phyloP scores from a whole-genome alignment of 2,329 filamentous ascomycete species.

The Nothopassalora personata region DNA sequence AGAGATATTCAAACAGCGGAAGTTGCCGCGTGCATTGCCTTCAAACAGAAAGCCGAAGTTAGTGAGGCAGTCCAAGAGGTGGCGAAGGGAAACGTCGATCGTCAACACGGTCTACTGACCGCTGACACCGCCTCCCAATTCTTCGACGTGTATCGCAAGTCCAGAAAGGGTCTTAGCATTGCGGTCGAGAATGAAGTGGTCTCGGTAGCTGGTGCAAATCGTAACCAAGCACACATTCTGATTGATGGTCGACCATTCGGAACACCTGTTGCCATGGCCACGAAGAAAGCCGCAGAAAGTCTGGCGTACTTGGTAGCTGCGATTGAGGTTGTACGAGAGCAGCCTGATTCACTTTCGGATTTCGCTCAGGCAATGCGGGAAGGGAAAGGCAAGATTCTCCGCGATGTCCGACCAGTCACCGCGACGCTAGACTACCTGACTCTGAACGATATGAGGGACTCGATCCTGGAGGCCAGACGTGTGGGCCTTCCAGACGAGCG shows the following conservation, averaged over 20 bases:
- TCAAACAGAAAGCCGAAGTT: slow-evolving; percentile 37
- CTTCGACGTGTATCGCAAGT: slow-evolving; percentile 33
- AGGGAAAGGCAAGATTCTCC: slow-evolving; percentile 32
- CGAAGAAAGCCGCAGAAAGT: slow-evolving; percentile 33
- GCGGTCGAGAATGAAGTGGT: slow-evolving; percentile 20
- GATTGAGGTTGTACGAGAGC: slow-evolving; percentile 30
- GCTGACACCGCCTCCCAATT: slow-evolving; percentile 36
- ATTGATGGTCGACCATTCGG: slow-evolving; percentile 30
- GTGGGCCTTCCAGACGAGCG: slow-evolving; percentile 33
- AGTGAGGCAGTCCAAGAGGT: slow-evolving; percentile 20
- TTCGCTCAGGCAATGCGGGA: slow-evolving; percentile 33
- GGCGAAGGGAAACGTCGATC: neutral
- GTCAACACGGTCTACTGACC: slow-evolving; percentile 28
- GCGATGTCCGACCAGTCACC: slow-evolving; percentile 26
- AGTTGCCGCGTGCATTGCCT: slow-evolving; percentile 34
- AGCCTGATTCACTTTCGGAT: slow-evolving; percentile 30
- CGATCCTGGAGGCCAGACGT: slow-evolving; percentile 30
- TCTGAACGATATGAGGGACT: slow-evolving; percentile 35
- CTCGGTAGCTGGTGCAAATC: neutral
- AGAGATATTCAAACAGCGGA: slow-evolving; percentile 30
- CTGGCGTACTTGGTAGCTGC: slow-evolving; percentile 36
- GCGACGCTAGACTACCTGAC: slow-evolving; percentile 29
- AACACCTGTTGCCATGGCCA: slow-evolving; percentile 27
- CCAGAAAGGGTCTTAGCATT: slow-evolving; percentile 10
- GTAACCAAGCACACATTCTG: slow-evolving; percentile 23